phyloP scores from a whole-genome alignment of 1,284 basidiomycete species.

The Cutaneotrichosporon spelunceum region DNA sequence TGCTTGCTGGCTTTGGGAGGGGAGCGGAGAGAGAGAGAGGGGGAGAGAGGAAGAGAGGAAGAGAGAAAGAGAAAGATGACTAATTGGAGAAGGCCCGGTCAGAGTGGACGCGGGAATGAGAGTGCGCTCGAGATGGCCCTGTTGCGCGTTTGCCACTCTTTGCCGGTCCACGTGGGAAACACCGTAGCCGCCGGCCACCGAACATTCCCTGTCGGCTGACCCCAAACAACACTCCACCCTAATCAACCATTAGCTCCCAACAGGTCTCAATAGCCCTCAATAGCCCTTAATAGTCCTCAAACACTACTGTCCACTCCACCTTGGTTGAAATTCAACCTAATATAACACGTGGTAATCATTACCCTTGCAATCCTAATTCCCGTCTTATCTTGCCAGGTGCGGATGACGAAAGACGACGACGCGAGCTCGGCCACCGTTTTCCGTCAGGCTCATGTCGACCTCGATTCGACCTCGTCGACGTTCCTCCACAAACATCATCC shows the following conservation, averaged over 20 bases:
- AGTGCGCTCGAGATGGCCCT: neutral
- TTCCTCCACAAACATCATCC: slow-evolving; percentile 2
- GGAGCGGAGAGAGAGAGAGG: neutral
- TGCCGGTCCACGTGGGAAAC: slow-evolving; percentile 1
- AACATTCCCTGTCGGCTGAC: too few relatives aligned
- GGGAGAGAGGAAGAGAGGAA: neutral
- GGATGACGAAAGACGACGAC: neutral
- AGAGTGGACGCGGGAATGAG: slow-evolving; percentile 27
- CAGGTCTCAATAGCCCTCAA: too few relatives aligned
- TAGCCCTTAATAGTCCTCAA: too few relatives aligned
- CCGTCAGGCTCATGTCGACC: neutral
- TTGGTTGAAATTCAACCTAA: too few relatives aligned
- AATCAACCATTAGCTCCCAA: too few relatives aligned
- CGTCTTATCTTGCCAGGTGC: neutral
- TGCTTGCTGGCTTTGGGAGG: neutral
- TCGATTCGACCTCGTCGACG: too few relatives aligned
- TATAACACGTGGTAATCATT: too few relatives aligned
- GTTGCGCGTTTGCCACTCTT: neutral
- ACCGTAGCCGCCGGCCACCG: neutral
- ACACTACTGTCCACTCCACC: too few relatives aligned
- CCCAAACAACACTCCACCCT: too few relatives aligned
- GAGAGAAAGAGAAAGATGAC: neutral
- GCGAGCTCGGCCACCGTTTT: neutral
- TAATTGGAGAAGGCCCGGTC: slow-evolving; percentile 2
- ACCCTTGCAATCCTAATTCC: neutral